These are phyloP conservation scores for Marvania coccoides DNA, from an alignment of 139 green algal species.

Conservation along the genomic window DNA sequence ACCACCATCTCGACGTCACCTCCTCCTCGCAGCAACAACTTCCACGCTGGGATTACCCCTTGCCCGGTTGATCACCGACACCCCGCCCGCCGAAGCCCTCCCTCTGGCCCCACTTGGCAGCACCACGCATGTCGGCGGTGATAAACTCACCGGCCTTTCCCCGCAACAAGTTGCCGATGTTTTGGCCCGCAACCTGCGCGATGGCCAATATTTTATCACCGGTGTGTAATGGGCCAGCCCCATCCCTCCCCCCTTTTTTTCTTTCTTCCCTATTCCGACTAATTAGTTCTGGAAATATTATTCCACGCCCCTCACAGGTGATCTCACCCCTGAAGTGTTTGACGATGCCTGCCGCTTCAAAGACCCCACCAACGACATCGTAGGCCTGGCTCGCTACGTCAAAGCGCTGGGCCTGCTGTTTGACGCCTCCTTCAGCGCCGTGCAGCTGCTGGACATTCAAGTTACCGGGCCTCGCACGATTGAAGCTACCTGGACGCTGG, in stretches of 20 bases:
- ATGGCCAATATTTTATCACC: conserved; percentile 79
- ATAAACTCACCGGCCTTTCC: conserved; percentile 30
- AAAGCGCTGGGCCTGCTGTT: conserved; percentile 73
- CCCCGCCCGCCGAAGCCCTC: conserved; percentile 12
- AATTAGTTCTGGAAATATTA: no score
- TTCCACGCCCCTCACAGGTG: background rate
- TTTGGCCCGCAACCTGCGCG: conserved; percentile 49
- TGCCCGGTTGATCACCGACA: background rate
- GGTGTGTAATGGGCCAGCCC: background rate
- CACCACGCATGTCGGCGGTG: conserved; percentile 23
- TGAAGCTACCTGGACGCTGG: conserved; percentile 51
- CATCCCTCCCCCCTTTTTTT: no score
- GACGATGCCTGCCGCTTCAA: conserved; percentile 67
- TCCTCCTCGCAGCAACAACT: background rate
- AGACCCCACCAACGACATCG: conserved; percentile 76
- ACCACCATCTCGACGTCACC: background rate
- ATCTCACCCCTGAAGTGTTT: conserved; percentile 56
- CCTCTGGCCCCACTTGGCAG: conserved; percentile 40
- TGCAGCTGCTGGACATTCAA: conserved; percentile 51
- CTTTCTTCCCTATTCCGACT: background rate
- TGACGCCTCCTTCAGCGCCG: conserved; percentile 46
- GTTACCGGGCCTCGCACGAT: conserved; percentile 44
- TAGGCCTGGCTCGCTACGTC: conserved; percentile 48
- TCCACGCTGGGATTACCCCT: background rate
- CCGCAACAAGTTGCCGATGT: conserved; percentile 49